Evolutionary conservation across 331 rosid genomes (phyloP).

Genomic region (Prunus yedoensis): DNA sequence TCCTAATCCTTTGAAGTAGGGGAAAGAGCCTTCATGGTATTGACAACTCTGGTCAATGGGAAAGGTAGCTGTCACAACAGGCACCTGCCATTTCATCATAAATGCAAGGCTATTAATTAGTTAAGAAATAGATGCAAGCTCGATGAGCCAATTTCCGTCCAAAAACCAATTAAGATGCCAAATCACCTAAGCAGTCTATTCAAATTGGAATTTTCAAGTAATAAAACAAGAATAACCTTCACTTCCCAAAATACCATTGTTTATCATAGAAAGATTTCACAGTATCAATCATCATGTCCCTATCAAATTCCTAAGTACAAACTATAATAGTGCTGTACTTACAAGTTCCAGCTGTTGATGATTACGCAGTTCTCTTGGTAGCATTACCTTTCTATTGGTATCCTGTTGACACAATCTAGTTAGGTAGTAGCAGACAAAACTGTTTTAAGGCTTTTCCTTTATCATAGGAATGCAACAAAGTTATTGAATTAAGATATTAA

Average conservation of each 20-base stretch:
- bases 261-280: neutral
- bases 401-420: constrained; percentile 59
- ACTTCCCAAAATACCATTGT: neutral
- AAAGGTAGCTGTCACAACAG: constrained; percentile 89
- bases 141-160: neutral
- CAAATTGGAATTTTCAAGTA: neutral
- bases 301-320: neutral
- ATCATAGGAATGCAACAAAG: neutral
- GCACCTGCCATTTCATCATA: constrained; percentile 61
- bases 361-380: constrained; percentile 88
- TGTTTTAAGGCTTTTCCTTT: neutral
- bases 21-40: constrained; percentile 82
- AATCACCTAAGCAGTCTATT: neutral
- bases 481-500: constrained; percentile 1
- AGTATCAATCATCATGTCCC: neutral
- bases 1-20: constrained; percentile 77
- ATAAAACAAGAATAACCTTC: neutral
- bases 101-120: neutral
- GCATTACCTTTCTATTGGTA: constrained; percentile 67
- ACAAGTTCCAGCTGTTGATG: constrained; percentile 78
- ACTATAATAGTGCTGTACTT: constrained; percentile 27
- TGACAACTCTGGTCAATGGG: constrained; percentile 76
- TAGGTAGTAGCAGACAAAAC: constrained; percentile 17
- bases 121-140: constrained; percentile 4
- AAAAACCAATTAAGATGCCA: neutral